Evolutionary conservation across 2,329 filamentous ascomycete genomes (phyloP).

Genomic region (Tricladium varicosporioides): DNA sequence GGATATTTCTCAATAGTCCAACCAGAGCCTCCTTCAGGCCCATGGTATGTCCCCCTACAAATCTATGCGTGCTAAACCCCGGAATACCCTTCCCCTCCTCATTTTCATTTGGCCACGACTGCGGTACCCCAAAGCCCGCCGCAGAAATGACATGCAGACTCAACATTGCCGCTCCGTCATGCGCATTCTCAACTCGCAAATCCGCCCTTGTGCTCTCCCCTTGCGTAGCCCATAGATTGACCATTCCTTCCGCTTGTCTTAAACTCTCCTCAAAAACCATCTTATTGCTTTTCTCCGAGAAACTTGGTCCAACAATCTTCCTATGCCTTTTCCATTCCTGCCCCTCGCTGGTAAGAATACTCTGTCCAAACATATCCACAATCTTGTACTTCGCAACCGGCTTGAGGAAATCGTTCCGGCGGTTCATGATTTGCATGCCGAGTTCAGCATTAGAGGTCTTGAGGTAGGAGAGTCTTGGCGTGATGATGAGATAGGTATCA

Average conservation of each 20-base stretch:
- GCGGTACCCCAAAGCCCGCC: conserved; percentile 45
- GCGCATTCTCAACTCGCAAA: conserved; percentile 40
- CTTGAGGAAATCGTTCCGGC: conserved; percentile 32
- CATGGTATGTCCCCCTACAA: conserved; percentile 40
- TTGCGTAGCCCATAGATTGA: conserved; percentile 34
- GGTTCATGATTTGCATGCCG: conserved; percentile 26
- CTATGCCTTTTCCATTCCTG: conserved; percentile 34
- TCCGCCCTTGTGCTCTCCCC: conserved; percentile 8
- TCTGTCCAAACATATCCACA: conserved; percentile 33
- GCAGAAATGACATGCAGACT: conserved; percentile 53
- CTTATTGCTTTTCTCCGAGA: conserved; percentile 46
- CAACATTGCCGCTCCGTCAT: conserved; percentile 47
- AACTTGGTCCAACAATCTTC: conserved; percentile 33
- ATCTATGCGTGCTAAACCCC: conserved; percentile 18
- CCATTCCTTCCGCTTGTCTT: conserved; percentile 43
- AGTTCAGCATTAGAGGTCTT: conserved; percentile 30
- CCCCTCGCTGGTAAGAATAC: conserved; percentile 33
- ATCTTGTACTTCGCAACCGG: conserved; percentile 30
- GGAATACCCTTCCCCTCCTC: conserved; percentile 21
- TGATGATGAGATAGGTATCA: conserved; percentile 30
- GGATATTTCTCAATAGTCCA: conserved; percentile 45
- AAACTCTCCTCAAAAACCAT: conserved; percentile 44
- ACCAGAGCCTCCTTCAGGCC: conserved; percentile 49
- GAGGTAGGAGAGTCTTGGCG: conserved; percentile 19
- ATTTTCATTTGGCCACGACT: conserved; percentile 42